A percentile compares a stretch with the other conserved stretches of the same genome.
phyloP scores from a whole-genome alignment of 176 grass and related monocot species.

The Aegilops umbellulata region DNA sequence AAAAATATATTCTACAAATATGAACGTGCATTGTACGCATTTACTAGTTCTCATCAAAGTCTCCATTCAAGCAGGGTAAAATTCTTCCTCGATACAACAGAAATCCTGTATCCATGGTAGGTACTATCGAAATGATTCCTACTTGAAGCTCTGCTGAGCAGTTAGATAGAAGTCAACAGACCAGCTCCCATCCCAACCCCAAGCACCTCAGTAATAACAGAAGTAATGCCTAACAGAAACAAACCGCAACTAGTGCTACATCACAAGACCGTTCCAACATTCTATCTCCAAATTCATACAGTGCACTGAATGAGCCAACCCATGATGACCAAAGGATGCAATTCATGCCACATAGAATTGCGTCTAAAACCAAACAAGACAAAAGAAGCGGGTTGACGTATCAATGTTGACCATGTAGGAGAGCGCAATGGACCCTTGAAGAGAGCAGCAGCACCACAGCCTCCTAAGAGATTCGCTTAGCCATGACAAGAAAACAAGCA shows the following conservation, averaged over 20 bases:
- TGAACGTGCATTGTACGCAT: no score
- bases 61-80: neutral
- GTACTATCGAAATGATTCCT: neutral
- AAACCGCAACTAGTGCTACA: neutral
- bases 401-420: slow-evolving; percentile 71
- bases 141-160: neutral
- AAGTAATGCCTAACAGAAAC: neutral
- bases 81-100: neutral
- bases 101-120: neutral
- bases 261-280: neutral
- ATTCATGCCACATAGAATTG: neutral
- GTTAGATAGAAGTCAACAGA: slow-evolving; percentile 13
- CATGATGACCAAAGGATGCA: neutral
- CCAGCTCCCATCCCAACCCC: slow-evolving; percentile 19
- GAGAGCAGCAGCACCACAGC: slow-evolving; percentile 27
- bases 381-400: neutral
- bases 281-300: neutral
- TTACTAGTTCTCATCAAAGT: neutral
- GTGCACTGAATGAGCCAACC: neutral
- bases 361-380: neutral
- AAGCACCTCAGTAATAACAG: neutral
- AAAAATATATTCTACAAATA: no score
- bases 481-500: neutral
- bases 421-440: slow-evolving; percentile 64
- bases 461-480: neutral